phyloP scores from a whole-genome alignment of 176 grass and related monocot genomes.

The Triticum monococcum region DNA sequence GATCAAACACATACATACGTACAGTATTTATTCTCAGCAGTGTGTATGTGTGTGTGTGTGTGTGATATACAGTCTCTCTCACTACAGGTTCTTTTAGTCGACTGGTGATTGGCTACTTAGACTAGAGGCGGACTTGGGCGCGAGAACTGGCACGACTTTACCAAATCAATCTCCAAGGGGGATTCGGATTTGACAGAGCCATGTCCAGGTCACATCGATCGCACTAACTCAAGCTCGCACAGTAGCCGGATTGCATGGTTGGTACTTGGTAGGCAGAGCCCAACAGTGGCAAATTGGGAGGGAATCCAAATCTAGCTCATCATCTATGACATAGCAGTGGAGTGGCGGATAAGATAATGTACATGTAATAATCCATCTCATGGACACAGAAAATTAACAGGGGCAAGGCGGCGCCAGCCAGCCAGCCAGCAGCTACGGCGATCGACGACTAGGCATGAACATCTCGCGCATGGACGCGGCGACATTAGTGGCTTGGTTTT shows the following conservation, averaged over 20 bases:
- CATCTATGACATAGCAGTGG: not conserved
- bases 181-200: not conserved
- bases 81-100: not conserved
- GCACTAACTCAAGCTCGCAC: not conserved
- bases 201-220: conserved; percentile 23
- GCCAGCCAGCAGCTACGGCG: not conserved
- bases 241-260: conserved; percentile 2
- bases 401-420: not conserved
- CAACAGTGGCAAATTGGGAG: not conserved
- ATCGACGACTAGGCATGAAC: not conserved
- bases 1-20: not conserved
- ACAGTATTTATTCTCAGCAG: not conserved
- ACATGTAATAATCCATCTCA: conserved; percentile 39
- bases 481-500: not conserved
- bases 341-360: conserved; percentile 35
- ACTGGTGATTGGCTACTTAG: conserved; percentile 10
- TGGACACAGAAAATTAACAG: not conserved
- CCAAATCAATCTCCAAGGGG: not conserved
- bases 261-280: not conserved
- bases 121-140: conserved; percentile 25
- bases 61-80: not conserved
- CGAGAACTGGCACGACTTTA: conserved; percentile 4
- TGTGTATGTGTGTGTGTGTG: not conserved
- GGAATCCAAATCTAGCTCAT: conserved; percentile 42
- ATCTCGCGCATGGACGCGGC: not conserved